phyloP scores from a whole-genome alignment of 495 filamentous ascomycete species.

The Xylaria scruposa region DNA sequence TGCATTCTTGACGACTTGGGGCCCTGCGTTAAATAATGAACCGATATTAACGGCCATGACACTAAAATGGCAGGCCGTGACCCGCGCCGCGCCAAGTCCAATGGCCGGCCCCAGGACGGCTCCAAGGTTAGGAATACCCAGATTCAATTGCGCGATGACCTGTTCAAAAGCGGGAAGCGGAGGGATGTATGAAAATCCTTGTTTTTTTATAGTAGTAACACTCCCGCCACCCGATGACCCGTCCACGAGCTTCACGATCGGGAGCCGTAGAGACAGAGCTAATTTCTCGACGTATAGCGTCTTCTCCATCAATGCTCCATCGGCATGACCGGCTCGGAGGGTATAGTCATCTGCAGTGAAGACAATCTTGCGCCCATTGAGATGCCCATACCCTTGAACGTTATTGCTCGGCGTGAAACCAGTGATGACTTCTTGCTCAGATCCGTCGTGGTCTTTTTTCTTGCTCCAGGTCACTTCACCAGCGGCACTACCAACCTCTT shows the following conservation, averaged over 20 bases:
- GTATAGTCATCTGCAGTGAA: constrained; percentile 70
- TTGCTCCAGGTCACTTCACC: constrained; percentile 66
- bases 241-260: constrained; percentile 68
- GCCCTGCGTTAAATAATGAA: constrained; percentile 67
- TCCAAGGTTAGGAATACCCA: constrained; percentile 67
- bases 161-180: constrained; percentile 57
- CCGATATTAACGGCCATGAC: constrained; percentile 71
- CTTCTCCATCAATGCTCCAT: constrained; percentile 63
- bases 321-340: constrained; percentile 68
- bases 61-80: constrained; percentile 67
- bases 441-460: constrained; percentile 26
- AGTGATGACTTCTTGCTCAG: constrained; percentile 53
- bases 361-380: constrained; percentile 60
- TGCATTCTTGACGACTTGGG: constrained; percentile 65
- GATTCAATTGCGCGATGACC: constrained; percentile 63
- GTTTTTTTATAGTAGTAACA: constrained; percentile 63
- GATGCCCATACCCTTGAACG: constrained; percentile 59
- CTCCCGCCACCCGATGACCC: constrained; percentile 67
- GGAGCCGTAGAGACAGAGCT: constrained; percentile 57
- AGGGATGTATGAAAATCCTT: constrained; percentile 64
- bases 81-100: constrained; percentile 66
- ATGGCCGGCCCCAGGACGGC: constrained; percentile 69
- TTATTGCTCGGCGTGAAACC: constrained; percentile 62
- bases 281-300: constrained; percentile 66
- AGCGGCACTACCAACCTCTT: constrained; percentile 64